Base-by-base conservation (phyloP, 2,329 filamentous ascomycete species). In the Neonectria ditissima region DNA sequence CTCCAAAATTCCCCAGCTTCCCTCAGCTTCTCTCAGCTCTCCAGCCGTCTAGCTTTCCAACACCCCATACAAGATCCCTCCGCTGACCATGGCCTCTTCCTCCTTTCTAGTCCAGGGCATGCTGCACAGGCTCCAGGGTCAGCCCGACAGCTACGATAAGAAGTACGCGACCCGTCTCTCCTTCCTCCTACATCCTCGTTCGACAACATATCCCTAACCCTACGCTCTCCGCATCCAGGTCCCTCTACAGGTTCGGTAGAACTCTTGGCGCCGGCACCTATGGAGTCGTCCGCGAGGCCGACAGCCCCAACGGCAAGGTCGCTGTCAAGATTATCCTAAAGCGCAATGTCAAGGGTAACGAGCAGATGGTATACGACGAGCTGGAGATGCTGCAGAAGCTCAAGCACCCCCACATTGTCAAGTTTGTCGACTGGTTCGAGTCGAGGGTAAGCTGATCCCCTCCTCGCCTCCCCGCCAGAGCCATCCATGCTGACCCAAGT, bases 241-340 rank as follows among this genome's bases (percentile, higher is more conserved):
- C 92, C 67, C 92, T 91, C 79, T 99, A 99, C 81, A 90, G 87
- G 73, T 97, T 99, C 80, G 96, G 96, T 74, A 90, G 91, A 78
- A 98, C 95, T 24, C 88, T 99, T 63, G 96, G 96, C 76, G 96
- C 96, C 66, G 96, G 96, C 73, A 99, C 96, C 74, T 99, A 99
- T 85, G 96, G 96, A 76, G 97, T 99, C 75, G 96, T 99, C 75
- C 90, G 96, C 74, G 96, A 99, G 82, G 96, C 96, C 65, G 94
- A 97, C 66, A 88, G 92, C 71, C 89, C 91, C 44, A 86, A 87
- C 20, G 93, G 93, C 78, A 88, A 97, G 84, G 94, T 97, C 65
- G 96, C 96, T 43, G 88, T 99, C 80, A 99, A 99, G 86, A 98
- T 99, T 79, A 99, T 99, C 80, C 84, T 98, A 76, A 99, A 99